These are phyloP conservation scores for Beta lomatogona DNA, from an alignment of 179 eudicot genomes.

Conservation along the genomic window DNA sequence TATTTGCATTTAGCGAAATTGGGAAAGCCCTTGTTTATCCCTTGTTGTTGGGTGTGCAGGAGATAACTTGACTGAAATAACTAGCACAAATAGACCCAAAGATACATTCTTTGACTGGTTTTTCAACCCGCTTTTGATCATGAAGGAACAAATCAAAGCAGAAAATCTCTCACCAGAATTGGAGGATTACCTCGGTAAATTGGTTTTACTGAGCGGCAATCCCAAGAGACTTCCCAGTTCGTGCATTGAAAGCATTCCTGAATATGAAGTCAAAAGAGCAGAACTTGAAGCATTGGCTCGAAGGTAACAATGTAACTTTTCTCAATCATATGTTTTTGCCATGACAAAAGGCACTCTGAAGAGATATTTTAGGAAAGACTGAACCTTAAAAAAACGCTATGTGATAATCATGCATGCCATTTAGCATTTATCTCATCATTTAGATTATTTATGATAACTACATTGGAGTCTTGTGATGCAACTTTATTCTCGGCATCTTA, in stretches of 20 bases:
- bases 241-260: slow-evolving; percentile 45
- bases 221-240: slow-evolving; percentile 51
- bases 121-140: slow-evolving; percentile 73
- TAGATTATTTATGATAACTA: too few species aligned
- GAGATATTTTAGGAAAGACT: neutral
- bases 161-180: slow-evolving; percentile 65
- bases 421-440: too few species aligned
- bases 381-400: neutral
- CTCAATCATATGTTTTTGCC: neutral
- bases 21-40: slow-evolving; percentile 5
- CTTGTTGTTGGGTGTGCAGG: slow-evolving; percentile 41
- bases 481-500: neutral
- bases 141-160: slow-evolving; percentile 89
- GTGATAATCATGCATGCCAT: neutral
- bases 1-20: neutral
- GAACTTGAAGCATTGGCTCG: slow-evolving; percentile 92
- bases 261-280: slow-evolving; percentile 64
- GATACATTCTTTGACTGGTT: slow-evolving; percentile 87
- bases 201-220: slow-evolving; percentile 59
- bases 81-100: slow-evolving; percentile 73
- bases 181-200: slow-evolving; percentile 70
- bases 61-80: slow-evolving; percentile 69
- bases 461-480: too few species aligned
- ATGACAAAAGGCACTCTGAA: neutral
- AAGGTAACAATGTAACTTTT: slow-evolving; percentile 46